These are phyloP conservation scores for Talaromyces nanjingensis DNA, from an alignment of 495 filamentous ascomycete genomes.

Conservation along the genomic window DNA sequence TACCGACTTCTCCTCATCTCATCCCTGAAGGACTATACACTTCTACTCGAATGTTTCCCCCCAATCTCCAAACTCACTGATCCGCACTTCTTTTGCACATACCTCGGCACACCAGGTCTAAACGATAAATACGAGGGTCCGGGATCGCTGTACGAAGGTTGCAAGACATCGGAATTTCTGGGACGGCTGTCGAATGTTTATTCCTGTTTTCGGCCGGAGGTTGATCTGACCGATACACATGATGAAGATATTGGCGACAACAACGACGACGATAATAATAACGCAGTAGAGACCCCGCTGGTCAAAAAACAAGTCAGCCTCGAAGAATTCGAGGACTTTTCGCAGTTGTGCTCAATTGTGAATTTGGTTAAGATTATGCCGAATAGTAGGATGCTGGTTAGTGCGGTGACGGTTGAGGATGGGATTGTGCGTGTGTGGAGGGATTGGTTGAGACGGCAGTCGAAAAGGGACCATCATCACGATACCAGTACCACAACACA, in stretches of 20 bases:
- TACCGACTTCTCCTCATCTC: constrained; percentile 53
- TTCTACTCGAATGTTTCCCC: constrained; percentile 74
- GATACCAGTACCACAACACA: not conserved
- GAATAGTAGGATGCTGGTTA: constrained; percentile 45
- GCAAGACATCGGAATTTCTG: constrained; percentile 21
- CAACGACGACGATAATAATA: not conserved
- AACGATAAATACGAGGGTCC: constrained; percentile 30
- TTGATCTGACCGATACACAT: constrained; percentile 30
- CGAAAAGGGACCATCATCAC: constrained; percentile 6
- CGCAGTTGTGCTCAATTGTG: constrained; percentile 60
- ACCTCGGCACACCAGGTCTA: constrained; percentile 51
- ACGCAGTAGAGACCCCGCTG: not conserved
- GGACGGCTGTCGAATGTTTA: constrained; percentile 38
- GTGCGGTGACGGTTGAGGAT: constrained; percentile 55
- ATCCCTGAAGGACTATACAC: constrained; percentile 48
- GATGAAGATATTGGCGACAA: not conserved
- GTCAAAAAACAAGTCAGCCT: constrained; percentile 52
- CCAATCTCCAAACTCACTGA: constrained; percentile 61
- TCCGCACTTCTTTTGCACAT: constrained; percentile 62
- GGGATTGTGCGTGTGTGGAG: constrained; percentile 60
- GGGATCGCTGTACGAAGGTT: constrained; percentile 33
- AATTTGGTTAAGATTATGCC: constrained; percentile 63
- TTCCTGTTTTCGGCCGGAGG: constrained; percentile 55
- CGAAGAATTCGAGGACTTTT: constrained; percentile 62
- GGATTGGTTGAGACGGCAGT: constrained; percentile 54